Conservation (phyloP, 768 basidiomycete genomes). For the Amanita thiersii region DNA sequence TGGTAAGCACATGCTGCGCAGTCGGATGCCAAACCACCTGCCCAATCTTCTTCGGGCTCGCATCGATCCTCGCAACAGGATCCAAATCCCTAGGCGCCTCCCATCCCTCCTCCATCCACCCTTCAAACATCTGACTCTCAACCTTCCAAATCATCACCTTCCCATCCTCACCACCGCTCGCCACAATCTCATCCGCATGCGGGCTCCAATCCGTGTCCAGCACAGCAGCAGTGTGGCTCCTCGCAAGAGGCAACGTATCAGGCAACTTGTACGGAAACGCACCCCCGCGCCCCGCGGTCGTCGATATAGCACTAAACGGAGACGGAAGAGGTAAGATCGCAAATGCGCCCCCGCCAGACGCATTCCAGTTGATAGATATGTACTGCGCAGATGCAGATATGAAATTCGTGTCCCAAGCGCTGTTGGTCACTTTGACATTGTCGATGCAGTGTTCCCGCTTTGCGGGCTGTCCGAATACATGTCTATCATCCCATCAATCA, state of each 20-base stretch:
- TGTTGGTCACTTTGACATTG: conserved; percentile 80
- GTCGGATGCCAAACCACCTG: conserved; percentile 94
- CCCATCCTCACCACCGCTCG: conserved; percentile 91
- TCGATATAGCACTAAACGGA: conserved; percentile 44
- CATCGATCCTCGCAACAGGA: conserved; percentile 76
- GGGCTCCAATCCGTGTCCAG: conserved; percentile 98
- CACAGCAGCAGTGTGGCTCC: conserved; percentile 76
- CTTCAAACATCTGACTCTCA: conserved; percentile 57
- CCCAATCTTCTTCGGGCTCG: conserved; percentile 81
- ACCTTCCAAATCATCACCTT: conserved; percentile 92
- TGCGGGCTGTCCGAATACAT: conserved; percentile 84
- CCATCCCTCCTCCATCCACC: conserved; percentile 83
- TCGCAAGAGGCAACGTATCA: conserved; percentile 85
- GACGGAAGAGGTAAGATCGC: conserved; percentile 85
- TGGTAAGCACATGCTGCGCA: conserved; percentile 79
- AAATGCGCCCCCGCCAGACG: conserved; percentile 90
- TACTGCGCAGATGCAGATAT: conserved; percentile 85
- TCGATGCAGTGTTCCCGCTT: conserved; percentile 81
- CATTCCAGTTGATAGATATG: conserved; percentile 91
- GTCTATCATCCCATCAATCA: conserved; percentile 35
- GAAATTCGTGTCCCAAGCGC: conserved; percentile 95
- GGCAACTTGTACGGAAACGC: conserved; percentile 75
- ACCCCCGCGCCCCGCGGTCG: not conserved
- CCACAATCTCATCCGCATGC: conserved; percentile 85
- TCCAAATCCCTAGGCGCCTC: conserved; percentile 67